These are phyloP conservation scores for Cenchrus fungigraminus DNA, from an alignment of 176 grass and related monocot species.

Conservation along the genomic window DNA sequence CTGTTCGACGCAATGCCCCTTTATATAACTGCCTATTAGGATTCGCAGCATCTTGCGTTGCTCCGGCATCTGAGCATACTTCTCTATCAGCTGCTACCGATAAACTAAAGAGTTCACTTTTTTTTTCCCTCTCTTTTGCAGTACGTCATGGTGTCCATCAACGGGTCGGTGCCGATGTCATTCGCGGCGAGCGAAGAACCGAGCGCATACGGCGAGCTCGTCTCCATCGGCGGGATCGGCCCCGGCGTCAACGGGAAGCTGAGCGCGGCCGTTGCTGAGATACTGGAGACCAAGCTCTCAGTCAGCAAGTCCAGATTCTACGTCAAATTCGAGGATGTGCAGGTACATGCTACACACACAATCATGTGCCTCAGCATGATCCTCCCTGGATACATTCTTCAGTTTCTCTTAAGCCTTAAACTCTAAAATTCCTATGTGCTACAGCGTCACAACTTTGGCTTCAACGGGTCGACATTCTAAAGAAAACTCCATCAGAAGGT, in stretches of 20 bases:
- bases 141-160: conserved; percentile 89
- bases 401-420: neutral
- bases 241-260: conserved; percentile 84
- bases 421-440: neutral
- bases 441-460: conserved; percentile 52
- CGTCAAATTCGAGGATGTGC: conserved; percentile 87
- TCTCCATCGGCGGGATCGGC: conserved; percentile 83
- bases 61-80: neutral
- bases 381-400: no score
- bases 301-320: conserved; percentile 75
- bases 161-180: conserved; percentile 77
- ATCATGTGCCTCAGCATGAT: no score
- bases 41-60: neutral
- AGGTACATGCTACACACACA: conserved; percentile 38
- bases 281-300: conserved; percentile 86
- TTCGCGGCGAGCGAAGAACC: conserved; percentile 85
- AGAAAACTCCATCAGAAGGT: neutral
- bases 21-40: no score
- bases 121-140: conserved; percentile 6
- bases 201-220: conserved; percentile 79
- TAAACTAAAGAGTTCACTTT: neutral
- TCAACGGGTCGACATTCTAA: conserved; percentile 61
- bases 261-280: conserved; percentile 74
- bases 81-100: neutral
- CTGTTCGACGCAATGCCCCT: conserved; percentile 48